Conservation (phyloP, 129 eudicot genomes). For the Flaveria linearis region DNA sequence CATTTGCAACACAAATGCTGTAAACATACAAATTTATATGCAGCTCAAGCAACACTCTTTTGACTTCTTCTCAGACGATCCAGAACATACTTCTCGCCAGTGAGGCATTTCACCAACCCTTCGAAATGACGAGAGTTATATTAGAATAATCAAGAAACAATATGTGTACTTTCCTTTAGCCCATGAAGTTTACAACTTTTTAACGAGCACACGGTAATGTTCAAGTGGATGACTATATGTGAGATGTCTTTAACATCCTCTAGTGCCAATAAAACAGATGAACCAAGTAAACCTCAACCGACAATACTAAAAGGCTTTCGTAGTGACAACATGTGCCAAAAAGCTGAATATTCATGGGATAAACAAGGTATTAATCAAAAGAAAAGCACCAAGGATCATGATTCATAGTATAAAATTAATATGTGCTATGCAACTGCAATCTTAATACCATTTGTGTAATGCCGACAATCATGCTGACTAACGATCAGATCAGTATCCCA, state of each 20-base stretch:
- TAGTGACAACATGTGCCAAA: conserved; percentile 12
- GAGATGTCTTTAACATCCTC: conserved; percentile 9
- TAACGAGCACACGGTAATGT: conserved; percentile 1
- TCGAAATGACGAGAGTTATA: conserved; percentile 20
- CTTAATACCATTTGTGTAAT: conserved; percentile 68
- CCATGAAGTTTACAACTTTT: conserved; percentile 8
- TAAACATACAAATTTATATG: background rate
- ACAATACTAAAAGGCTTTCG: background rate
- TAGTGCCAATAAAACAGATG: background rate
- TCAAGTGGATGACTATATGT: background rate
- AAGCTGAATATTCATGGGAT: background rate
- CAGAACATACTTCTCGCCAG: conserved; percentile 66
- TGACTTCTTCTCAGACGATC: conserved; percentile 44
- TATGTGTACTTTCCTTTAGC: background rate
- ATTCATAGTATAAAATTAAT: background rate
- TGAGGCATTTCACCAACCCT: conserved; percentile 79
- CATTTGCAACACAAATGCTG: conserved; percentile 17
- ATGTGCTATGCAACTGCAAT: conserved; percentile 8
- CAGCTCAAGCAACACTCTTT: conserved; percentile 19
- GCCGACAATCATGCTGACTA: conserved; percentile 77
- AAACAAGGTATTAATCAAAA: conserved; percentile 1
- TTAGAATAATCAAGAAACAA: conserved; percentile 29
- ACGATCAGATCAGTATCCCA: conserved; percentile 74
- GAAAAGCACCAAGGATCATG: background rate
- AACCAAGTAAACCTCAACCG: background rate